phyloP scores from a whole-genome alignment of 129 eudicot genomes.

The Helianthus tuberosus region DNA sequence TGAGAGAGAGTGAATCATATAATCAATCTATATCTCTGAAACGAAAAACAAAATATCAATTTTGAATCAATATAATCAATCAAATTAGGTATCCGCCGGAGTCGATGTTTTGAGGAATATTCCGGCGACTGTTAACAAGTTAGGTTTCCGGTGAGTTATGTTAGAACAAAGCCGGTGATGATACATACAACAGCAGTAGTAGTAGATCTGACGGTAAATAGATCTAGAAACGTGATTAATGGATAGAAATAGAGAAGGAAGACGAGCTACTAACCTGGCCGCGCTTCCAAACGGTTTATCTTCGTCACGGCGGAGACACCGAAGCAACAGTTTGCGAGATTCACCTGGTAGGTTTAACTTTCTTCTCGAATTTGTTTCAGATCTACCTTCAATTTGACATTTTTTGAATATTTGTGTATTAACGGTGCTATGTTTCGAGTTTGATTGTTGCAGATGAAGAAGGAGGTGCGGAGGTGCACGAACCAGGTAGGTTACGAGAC shows the following conservation, averaged over 20 bases:
- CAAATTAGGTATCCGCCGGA: slow-evolving; percentile 35
- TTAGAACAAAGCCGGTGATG: slow-evolving; percentile 38
- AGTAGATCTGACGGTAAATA: slow-evolving; percentile 26
- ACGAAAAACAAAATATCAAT: slow-evolving; percentile 22
- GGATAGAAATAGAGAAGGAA: slow-evolving; percentile 83
- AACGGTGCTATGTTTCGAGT: slow-evolving; percentile 9
- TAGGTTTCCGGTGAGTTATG: slow-evolving; percentile 42
- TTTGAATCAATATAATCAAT: slow-evolving; percentile 18
- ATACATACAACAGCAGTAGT: slow-evolving; percentile 23
- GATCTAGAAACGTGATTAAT: slow-evolving; percentile 35
- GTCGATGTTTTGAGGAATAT: slow-evolving; percentile 8
- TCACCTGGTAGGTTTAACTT: slow-evolving; percentile 54
- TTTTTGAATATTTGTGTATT: neutral
- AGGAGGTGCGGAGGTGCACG: slow-evolving; percentile 57
- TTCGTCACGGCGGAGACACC: slow-evolving; percentile 61
- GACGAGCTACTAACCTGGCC: slow-evolving; percentile 58
- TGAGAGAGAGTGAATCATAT: slow-evolving; percentile 27
- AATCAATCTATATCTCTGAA: slow-evolving; percentile 24
- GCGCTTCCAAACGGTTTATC: slow-evolving; percentile 56
- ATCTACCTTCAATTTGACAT: slow-evolving; percentile 34
- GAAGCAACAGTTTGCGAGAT: slow-evolving; percentile 62
- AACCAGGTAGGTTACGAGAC: slow-evolving; percentile 64
- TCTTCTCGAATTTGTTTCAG: slow-evolving; percentile 17
- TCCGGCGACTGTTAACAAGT: slow-evolving; percentile 34
- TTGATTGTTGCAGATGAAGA: slow-evolving; percentile 62